A percentile compares a stretch with the other conserved stretches of the same genome.
phyloP scores from a whole-genome alignment of 768 basidiomycete species.

The Thelephora aurantiotincta region DNA sequence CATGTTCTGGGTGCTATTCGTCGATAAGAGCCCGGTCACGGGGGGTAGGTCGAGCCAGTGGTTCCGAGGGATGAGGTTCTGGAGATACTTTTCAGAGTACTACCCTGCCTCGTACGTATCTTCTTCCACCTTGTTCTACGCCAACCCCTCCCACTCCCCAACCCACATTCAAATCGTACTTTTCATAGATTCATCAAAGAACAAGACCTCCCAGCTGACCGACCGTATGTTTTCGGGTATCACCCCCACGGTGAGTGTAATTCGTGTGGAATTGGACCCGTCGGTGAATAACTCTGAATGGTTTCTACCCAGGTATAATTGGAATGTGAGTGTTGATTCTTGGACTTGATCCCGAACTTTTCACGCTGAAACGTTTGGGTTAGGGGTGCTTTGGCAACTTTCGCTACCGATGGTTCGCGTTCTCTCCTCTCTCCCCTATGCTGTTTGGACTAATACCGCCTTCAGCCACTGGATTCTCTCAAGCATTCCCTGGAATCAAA shows the following conservation, averaged over 20 bases:
- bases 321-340: conserved; percentile 58
- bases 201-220: conserved; percentile 78
- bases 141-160: neutral
- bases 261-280: neutral
- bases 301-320: conserved; percentile 59
- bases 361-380: neutral
- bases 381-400: conserved; percentile 92
- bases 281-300: no score
- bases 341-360: neutral
- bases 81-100: conserved; percentile 87
- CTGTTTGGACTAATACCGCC: neutral
- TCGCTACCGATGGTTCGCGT: conserved; percentile 73
- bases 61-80: conserved; percentile 58
- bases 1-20: conserved; percentile 57
- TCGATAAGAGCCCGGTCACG: conserved; percentile 64
- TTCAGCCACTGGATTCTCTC: conserved; percentile 80
- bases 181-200: conserved; percentile 33
- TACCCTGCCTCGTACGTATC: conserved; percentile 75
- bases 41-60: conserved; percentile 62
- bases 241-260: conserved; percentile 77
- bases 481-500: conserved; percentile 77
- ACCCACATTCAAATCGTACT: neutral
- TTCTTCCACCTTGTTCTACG: neutral
- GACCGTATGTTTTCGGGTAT: conserved; percentile 95
- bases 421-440: neutral